Percentiles rank a stretch among this genome's conserved stretches.
These are phyloP conservation scores for Globisporangium cylindrosporum DNA, from an alignment of 352 stramenopile genomes.

Conservation along the genomic window DNA sequence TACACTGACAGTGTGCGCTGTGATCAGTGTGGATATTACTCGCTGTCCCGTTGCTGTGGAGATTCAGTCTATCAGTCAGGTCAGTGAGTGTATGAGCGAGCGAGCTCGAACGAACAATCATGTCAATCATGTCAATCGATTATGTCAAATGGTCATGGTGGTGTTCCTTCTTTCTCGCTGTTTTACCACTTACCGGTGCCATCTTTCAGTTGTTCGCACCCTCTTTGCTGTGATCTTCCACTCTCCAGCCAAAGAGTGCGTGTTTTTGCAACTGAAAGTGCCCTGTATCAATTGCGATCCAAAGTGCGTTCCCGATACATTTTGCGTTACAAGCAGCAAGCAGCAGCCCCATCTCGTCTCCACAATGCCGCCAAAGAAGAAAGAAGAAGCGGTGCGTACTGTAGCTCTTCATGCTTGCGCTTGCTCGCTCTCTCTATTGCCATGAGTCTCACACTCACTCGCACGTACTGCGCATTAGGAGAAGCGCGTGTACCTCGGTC, in stretches of 20 bases:
- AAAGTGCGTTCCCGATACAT: not conserved
- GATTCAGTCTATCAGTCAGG: not conserved
- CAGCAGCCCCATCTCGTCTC: not conserved
- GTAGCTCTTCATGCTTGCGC: not conserved
- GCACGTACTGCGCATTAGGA: slow-evolving; percentile 17
- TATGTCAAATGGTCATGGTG: too few relatives aligned
- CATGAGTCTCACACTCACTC: not conserved
- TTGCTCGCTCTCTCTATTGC: not conserved
- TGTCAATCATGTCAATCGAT: too few relatives aligned
- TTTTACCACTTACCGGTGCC: too few relatives aligned
- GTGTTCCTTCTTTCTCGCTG: too few relatives aligned
- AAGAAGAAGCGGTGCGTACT: not conserved
- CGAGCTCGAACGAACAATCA: too few relatives aligned
- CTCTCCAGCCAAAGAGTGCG: too few relatives aligned
- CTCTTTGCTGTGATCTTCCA: too few relatives aligned
- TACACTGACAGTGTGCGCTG: not conserved
- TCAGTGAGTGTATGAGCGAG: too few relatives aligned
- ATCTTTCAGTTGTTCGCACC: too few relatives aligned
- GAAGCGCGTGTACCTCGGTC: slow-evolving; percentile 75
- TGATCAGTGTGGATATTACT: too few relatives aligned
- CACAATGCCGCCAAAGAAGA: not conserved
- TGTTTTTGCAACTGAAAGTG: not conserved
- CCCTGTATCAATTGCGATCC: not conserved
- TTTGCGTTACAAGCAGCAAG: not conserved
- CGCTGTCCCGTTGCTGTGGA: not conserved